Evolutionary conservation across 1,284 basidiomycete species (phyloP), one percentile per base, ranked within the genome.

Genomic region (Vanrija humicola): DNA sequence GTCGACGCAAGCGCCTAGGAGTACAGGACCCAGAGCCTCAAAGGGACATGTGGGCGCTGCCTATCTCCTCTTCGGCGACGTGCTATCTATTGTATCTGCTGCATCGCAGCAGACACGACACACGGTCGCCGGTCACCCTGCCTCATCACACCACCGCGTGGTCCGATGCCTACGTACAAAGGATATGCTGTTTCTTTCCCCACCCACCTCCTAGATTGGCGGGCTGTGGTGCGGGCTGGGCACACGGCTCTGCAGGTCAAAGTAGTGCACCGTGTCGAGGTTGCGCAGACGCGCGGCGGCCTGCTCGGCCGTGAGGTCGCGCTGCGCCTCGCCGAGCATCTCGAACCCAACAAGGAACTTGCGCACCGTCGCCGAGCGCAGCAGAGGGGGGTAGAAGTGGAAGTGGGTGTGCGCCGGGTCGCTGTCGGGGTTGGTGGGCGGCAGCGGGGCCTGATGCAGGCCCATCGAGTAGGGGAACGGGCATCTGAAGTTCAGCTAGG

Each of bases 381-480:
- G 75, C 29, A 97, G 78, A 3, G 93, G 93, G 1, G 94, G 93
- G 55, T 86, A 84, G 66, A 95, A 95, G 74, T 94, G 90, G 46
- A 97, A 74, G 70, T 97, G 93, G 46, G 95, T 78, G 70, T 96
- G 91, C 0, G 90, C 87, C 18, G 87, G 67, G 46, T 72, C 64
- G 9, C 42, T 29, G 7, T 59, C 61, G 3, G 61, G 39, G 12
- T 40, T 21, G n/a, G 28, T 6, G 3, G 62, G 56, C 2, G 86
- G 84, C 2, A 84, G 74, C 1, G 90, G 88, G 4, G 83, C 82
- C 74, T 90, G 94, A 75, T 89, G 91, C 45, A 97, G 82, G 42
- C 92, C 93, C 91, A 97, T 95, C n/a, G 89, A 93, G 73, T 97
- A 97, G 0, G 93, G 88, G 77, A 97, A 97, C 0, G 90, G 89